Evolutionary conservation across 495 filamentous ascomycete species (phyloP).

Genomic region (Immersiella caudata): DNA sequence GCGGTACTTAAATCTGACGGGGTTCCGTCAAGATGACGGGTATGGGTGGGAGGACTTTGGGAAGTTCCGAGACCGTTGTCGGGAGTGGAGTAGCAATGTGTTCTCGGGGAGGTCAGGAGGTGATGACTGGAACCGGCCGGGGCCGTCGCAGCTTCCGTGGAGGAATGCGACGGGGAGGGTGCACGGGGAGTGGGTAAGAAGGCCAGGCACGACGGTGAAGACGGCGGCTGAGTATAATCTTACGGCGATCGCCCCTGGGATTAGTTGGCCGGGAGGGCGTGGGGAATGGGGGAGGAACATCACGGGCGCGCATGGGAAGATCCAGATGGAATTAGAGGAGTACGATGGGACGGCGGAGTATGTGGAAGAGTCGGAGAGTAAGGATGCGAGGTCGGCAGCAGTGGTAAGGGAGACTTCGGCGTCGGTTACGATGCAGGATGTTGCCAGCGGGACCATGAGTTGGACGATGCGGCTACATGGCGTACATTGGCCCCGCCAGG

Average conservation of each 20-base stretch:
- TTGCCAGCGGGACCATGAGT: slow-evolving; percentile 64
- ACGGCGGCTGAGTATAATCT: slow-evolving; percentile 50
- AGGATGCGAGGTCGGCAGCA: slow-evolving; percentile 22
- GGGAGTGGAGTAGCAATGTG: slow-evolving; percentile 48
- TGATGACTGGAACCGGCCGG: slow-evolving; percentile 39
- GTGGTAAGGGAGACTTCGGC: slow-evolving; percentile 63
- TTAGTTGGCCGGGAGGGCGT: slow-evolving; percentile 42
- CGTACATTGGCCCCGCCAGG: slow-evolving; percentile 77
- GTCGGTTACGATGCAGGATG: slow-evolving; percentile 69
- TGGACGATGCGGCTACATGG: slow-evolving; percentile 79
- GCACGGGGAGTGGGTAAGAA: slow-evolving; percentile 73
- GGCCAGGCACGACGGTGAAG: slow-evolving; percentile 42
- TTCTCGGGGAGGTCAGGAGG: slow-evolving; percentile 36
- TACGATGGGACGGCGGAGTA: slow-evolving; percentile 52
- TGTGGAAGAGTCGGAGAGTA: slow-evolving; percentile 27
- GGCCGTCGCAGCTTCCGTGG: slow-evolving; percentile 60
- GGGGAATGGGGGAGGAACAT: slow-evolving; percentile 68
- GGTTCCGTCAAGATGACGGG: slow-evolving; percentile 70
- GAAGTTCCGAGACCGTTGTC: slow-evolving; percentile 49
- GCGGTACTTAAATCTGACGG: slow-evolving; percentile 76
- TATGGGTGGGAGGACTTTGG: slow-evolving; percentile 71
- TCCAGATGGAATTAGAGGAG: slow-evolving; percentile 55
- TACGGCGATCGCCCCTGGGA: slow-evolving; percentile 46
- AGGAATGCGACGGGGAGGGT: slow-evolving; percentile 80
- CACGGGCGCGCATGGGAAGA: slow-evolving; percentile 61